Evolutionary conservation across 306 rosid species (phyloP).

Genomic region (Myrica gale): DNA sequence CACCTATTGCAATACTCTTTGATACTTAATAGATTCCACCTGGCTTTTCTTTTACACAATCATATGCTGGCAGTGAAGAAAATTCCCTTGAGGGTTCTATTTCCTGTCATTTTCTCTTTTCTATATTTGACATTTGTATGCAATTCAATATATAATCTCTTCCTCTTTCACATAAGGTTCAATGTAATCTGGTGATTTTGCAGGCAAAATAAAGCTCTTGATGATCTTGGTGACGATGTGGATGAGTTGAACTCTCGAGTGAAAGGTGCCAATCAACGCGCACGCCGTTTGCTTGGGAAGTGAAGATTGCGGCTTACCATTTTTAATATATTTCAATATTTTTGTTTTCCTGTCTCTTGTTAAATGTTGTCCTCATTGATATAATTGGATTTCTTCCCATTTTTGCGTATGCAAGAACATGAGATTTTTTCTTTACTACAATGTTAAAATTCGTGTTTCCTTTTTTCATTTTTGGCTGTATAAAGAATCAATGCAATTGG

Average conservation of each 20-base stretch:
- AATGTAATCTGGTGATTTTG: conserved; percentile 28
- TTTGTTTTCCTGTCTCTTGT: conserved; percentile 14
- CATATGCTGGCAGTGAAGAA: background rate
- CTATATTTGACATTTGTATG: background rate
- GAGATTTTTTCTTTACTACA: background rate
- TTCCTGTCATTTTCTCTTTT: background rate
- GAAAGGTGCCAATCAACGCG: conserved; percentile 81
- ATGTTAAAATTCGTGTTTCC: background rate
- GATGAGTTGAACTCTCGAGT: conserved; percentile 75
- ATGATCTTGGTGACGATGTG: conserved; percentile 70
- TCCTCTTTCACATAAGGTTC: background rate
- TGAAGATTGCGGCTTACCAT: conserved; percentile 20
- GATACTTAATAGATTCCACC: background rate
- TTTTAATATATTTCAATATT: background rate
- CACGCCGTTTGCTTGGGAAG: conserved; percentile 59
- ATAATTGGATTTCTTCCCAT: background rate
- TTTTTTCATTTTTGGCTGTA: background rate
- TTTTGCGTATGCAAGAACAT: background rate
- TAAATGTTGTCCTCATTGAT: background rate
- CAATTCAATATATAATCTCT: background rate
- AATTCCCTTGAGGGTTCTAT: background rate
- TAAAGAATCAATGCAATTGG: background rate
- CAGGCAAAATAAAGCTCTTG: conserved; percentile 94
- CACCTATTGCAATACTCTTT: background rate
- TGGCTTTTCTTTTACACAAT: background rate